A percentile compares a stretch with the other conserved stretches of the same genome.
phyloP scores from a whole-genome alignment of 306 rosid genomes.

The Corylus americana region DNA sequence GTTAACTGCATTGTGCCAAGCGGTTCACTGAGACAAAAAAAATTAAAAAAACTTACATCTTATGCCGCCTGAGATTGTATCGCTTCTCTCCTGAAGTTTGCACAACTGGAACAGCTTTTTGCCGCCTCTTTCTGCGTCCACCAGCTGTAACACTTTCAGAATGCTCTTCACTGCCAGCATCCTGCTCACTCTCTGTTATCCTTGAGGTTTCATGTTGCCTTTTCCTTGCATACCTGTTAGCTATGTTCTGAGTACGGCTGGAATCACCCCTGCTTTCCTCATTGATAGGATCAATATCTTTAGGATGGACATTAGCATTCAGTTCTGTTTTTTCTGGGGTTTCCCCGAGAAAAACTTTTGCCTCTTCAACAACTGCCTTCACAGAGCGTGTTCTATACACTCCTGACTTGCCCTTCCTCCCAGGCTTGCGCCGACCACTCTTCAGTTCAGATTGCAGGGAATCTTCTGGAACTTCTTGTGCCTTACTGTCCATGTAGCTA shows the following conservation, averaged over 20 bases:
- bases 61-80: constrained; percentile 79
- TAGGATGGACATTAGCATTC: constrained; percentile 37
- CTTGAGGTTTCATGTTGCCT: constrained; percentile 54
- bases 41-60: constrained; percentile 63
- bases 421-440: constrained; percentile 37
- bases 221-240: constrained; percentile 50
- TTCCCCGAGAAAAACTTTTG: constrained; percentile 62
- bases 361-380: constrained; percentile 78
- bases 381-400: constrained; percentile 65
- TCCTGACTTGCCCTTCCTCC: constrained; percentile 51
- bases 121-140: constrained; percentile 67
- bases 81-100: constrained; percentile 61
- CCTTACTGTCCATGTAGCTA: constrained; percentile 56
- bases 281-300: constrained; percentile 29
- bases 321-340: constrained; percentile 40
- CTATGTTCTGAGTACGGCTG: constrained; percentile 35
- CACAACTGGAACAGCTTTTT: constrained; percentile 42
- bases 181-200: constrained; percentile 56
- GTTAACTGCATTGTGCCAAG: constrained; percentile 11
- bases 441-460: constrained; percentile 71
- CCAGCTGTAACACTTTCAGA: constrained; percentile 70
- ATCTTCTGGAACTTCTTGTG: constrained; percentile 59
- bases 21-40: constrained; percentile 25
- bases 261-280: constrained; percentile 59
- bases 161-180: constrained; percentile 64